Percentiles rank a stretch among this genome's conserved stretches.
phyloP scores from a whole-genome alignment of 1,284 basidiomycete species.

The Wallemia mellicola region DNA sequence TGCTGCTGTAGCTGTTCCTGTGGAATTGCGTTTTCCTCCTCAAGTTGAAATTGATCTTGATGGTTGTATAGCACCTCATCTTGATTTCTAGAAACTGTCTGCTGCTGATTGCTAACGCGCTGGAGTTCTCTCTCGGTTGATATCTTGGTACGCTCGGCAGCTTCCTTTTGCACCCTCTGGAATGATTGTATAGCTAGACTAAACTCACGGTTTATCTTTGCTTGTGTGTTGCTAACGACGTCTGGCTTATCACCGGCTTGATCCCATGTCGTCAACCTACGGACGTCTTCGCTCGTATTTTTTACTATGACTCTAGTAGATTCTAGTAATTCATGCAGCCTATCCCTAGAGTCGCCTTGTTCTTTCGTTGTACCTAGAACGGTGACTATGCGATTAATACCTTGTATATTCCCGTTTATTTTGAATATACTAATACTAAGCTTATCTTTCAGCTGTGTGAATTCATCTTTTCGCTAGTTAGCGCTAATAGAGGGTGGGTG shows the following conservation, averaged over 20 bases:
- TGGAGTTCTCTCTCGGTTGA: conserved; percentile 43
- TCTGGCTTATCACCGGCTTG: conserved; percentile 18
- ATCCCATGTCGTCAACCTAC: conserved; percentile 43
- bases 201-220: conserved; percentile 79
- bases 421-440: conserved; percentile 92
- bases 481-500: not conserved
- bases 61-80: conserved; percentile 2
- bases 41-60: conserved; percentile 11
- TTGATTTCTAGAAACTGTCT: too few relatives aligned
- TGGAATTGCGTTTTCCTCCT: conserved; percentile 14
- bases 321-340: conserved; percentile 56
- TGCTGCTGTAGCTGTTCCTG: conserved; percentile 13
- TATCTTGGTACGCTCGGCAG: conserved; percentile 39
- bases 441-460: conserved; percentile 46
- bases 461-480: conserved; percentile 15
- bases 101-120: too few relatives aligned
- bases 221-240: conserved; percentile 20
- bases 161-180: conserved; percentile 64
- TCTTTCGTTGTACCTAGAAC: conserved; percentile 58
- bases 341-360: conserved; percentile 39
- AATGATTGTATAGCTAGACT: conserved; percentile 66
- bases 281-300: conserved; percentile 68
- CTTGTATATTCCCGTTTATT: conserved; percentile 89
- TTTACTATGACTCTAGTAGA: conserved; percentile 81
- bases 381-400: conserved; percentile 70